A percentile compares a stretch with the other conserved stretches of the same genome.
These are phyloP conservation scores for Cenococcum geophilum DNA, from an alignment of 495 filamentous ascomycete species.

Conservation along the genomic window DNA sequence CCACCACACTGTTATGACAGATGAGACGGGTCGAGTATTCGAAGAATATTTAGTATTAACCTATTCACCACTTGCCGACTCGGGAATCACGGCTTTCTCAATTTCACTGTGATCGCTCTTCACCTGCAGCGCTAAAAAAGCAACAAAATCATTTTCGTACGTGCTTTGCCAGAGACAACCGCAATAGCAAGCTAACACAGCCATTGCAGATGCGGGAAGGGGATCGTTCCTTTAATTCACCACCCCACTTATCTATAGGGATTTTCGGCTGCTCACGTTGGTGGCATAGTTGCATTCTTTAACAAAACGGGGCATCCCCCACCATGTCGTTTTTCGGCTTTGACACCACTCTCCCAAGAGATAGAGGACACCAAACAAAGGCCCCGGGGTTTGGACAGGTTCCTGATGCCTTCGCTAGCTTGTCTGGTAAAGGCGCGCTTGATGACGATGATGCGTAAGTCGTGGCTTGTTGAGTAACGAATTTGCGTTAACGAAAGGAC, in stretches of 20 bases:
- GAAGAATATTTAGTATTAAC: too few relatives aligned
- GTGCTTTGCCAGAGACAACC: too few relatives aligned
- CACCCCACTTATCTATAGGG: too few relatives aligned
- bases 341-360: conserved; percentile 59
- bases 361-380: conserved; percentile 50
- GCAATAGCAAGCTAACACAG: too few relatives aligned
- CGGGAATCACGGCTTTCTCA: too few relatives aligned
- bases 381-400: conserved; percentile 73
- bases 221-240: too few relatives aligned
- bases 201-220: too few relatives aligned
- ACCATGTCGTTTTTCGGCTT: conserved; percentile 86
- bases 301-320: neutral
- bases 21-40: too few relatives aligned
- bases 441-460: conserved; percentile 73
- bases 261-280: neutral
- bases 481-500: neutral
- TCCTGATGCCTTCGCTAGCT: conserved; percentile 81
- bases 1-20: neutral
- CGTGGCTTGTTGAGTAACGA: neutral
- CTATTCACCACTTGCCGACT: too few relatives aligned
- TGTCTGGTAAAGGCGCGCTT: conserved; percentile 48
- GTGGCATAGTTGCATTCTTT: neutral
- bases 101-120: too few relatives aligned
- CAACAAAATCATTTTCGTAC: too few relatives aligned
- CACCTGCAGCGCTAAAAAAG: too few relatives aligned